Percentiles rank a stretch among this genome's conserved stretches.
These are phyloP conservation scores for Geotrichum klebahnii DNA, from an alignment of 1,139 yeast species.

Conservation along the genomic window DNA sequence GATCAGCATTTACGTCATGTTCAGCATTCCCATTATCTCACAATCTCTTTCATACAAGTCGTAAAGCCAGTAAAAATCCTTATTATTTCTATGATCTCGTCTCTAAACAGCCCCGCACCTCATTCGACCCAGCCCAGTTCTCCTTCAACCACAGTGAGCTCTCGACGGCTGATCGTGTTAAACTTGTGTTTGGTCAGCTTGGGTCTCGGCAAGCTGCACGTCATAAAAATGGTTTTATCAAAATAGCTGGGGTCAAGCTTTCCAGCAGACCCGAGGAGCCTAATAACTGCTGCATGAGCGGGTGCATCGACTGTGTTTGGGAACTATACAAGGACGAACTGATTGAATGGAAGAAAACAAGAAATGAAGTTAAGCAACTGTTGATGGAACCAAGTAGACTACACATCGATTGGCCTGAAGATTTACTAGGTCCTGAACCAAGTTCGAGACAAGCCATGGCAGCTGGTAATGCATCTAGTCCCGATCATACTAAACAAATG, in stretches of 20 bases:
- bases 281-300: slow-evolving; percentile 95
- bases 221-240: no score
- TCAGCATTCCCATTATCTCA: no score
- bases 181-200: slow-evolving; percentile 40
- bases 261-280: slow-evolving; percentile 84
- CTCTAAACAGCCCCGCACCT: slow-evolving; percentile 17
- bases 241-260: slow-evolving; percentile 67
- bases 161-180: slow-evolving; percentile 24
- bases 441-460: slow-evolving; percentile 7
- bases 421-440: slow-evolving; percentile 16
- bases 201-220: slow-evolving; percentile 39
- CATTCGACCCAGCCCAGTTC: slow-evolving; percentile 29
- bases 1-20: no score
- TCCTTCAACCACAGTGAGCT: slow-evolving; percentile 23
- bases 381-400: slow-evolving; percentile 11
- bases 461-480: no score
- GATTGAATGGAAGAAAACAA: slow-evolving; percentile 62
- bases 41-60: not conserved
- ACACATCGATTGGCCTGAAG: slow-evolving; percentile 17
- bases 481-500: no score
- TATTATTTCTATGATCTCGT: slow-evolving; percentile 36
- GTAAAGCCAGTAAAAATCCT: slow-evolving; percentile 30
- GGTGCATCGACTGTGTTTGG: slow-evolving; percentile 97
- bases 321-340: slow-evolving; percentile 84
- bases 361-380: slow-evolving; percentile 10